Evolutionary conservation across 2,329 filamentous ascomycete species (phyloP), one percentile per base, ranked within the genome.

Genomic region (Aspergillus arachidicola): DNA sequence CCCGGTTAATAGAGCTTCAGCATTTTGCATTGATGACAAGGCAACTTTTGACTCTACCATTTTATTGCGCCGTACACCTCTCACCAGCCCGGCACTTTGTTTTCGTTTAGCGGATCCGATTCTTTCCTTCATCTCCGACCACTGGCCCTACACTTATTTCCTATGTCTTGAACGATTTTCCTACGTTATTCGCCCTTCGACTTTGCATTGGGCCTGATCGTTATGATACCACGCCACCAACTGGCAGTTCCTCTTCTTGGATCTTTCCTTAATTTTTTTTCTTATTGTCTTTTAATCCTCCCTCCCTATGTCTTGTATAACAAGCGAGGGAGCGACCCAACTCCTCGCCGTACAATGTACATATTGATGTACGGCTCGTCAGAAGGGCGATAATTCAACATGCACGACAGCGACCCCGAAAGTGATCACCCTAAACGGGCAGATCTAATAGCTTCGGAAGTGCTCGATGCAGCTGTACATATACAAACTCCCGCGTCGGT

Each of bases 401-500:
- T 62, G 65, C 61, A 54, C 43, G 48, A 66, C 65, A 51, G 64
- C 59, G 58, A 60, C 58, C 43, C 62, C 54, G 60, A 64, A 41
- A 61, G 59, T 62, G 61, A 53, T 61, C 16, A 59, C 26, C 62
- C 57, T 34, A 60, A 59, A 56, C 3, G 51, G 48, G 58, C 53
- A 62, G 51, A 63, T 58, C 26, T 50, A 61, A 69, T 50, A 62
- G 32, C 50, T 26, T 38, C 2, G 32, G 58, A 62, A 53, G 48
- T 51, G 59, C 26, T 46, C 67, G 60, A 62, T 71, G 70, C 73
- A 71, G 66, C 71, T 76, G 74, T 76, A 76, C 74, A 76, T 76
- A 75, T 43, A 66, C 66, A 63, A 65, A 59, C 64, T 66, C 64
- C 64, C 59, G 51, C 59, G 66, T 67, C 66, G 64, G 65, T 64